These are phyloP conservation scores for Sanghuangporus sanghuang DNA, from an alignment of 1,284 basidiomycete species.

Conservation along the genomic window DNA sequence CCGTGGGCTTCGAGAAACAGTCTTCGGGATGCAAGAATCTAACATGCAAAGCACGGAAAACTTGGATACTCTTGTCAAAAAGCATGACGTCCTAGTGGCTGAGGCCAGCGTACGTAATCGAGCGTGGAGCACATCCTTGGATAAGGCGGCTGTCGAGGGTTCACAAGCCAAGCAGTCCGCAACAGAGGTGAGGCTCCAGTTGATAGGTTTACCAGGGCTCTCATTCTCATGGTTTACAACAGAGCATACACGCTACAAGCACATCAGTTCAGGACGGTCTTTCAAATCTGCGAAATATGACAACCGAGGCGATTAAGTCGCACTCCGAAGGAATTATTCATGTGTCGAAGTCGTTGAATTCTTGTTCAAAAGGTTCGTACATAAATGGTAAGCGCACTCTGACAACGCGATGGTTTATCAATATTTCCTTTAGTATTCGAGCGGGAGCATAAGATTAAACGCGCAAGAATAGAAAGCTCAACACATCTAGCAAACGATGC, in stretches of 20 bases:
- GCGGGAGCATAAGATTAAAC: constrained; percentile 55
- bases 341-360: constrained; percentile 40
- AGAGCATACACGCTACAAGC: constrained; percentile 33
- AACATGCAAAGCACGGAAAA: constrained; percentile 52
- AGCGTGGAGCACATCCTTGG: constrained; percentile 37
- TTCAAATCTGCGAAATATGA: constrained; percentile 38
- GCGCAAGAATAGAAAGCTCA: constrained; percentile 58
- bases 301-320: constrained; percentile 43
- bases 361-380: constrained; percentile 43
- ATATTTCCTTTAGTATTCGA: constrained; percentile 45
- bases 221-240: background rate
- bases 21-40: constrained; percentile 48
- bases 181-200: constrained; percentile 45
- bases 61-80: constrained; percentile 41
- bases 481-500: constrained; percentile 43
- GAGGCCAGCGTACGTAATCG: constrained; percentile 35
- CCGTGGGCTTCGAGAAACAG: constrained; percentile 55
- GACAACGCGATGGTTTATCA: background rate
- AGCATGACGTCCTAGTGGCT: constrained; percentile 44
- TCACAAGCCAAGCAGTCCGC: constrained; percentile 53
- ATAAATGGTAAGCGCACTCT: too few relatives aligned
- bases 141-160: constrained; percentile 45
- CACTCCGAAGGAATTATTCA: constrained; percentile 51
- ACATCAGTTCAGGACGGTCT: constrained; percentile 40
- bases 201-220: background rate